Percentiles rank a stretch among this genome's conserved stretches.
Evolutionary conservation across 2,329 filamentous ascomycete species (phyloP).

Genomic region (Sporothrix protearum): DNA sequence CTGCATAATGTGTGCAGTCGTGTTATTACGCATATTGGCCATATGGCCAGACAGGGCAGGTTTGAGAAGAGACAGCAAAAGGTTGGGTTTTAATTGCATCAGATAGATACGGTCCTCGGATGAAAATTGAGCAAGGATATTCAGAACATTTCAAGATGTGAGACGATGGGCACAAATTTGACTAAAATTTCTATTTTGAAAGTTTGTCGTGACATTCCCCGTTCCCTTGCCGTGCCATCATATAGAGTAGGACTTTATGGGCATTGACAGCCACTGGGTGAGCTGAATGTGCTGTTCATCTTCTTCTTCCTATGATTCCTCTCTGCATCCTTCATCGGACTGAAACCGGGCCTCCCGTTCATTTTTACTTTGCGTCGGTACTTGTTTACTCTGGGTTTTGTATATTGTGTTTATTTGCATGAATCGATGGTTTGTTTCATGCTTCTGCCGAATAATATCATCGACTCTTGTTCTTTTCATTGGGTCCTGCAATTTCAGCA

Average conservation of each 20-base stretch:
- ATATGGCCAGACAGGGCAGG: background rate
- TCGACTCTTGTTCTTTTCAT: background rate
- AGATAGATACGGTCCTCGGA: slow-evolving; percentile 12
- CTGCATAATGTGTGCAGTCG: background rate
- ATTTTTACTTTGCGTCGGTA: background rate
- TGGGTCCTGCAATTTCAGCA: slow-evolving; percentile 5
- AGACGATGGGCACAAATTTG: background rate
- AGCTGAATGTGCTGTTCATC: background rate
- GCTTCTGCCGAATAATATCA: slow-evolving; percentile 2
- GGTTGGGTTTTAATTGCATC: background rate
- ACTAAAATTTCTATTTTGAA: background rate
- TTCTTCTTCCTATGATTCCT: background rate
- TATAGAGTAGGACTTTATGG: background rate
- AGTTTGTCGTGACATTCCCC: background rate
- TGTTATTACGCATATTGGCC: slow-evolving; percentile 1
- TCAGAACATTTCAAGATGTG: background rate
- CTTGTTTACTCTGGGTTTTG: background rate
- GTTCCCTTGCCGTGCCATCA: background rate
- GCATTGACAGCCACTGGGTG: background rate
- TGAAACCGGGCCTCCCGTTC: background rate
- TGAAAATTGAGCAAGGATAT: background rate
- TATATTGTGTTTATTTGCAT: background rate
- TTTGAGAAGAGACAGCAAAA: background rate
- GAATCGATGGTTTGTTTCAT: background rate
- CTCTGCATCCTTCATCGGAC: background rate